Conservation (phyloP, 176 grass and related monocot species). For the Hordeum vulgare region MorexV3_pseudomolecules_assembly NC_058518.1:475527293-475527792, state of each 20-base stretch:
- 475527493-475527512: background rate
- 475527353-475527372: constrained; percentile 91
- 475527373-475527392: constrained; percentile 92
- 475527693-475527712: constrained; percentile 5
- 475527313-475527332: constrained; percentile 93
- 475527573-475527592: constrained; percentile 52
- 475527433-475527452: constrained; percentile 7
- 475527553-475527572: constrained; percentile 2
- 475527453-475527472: constrained; percentile 64
- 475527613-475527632: constrained; percentile 92
- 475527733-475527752: constrained; percentile 87
- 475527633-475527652: constrained; percentile 69
- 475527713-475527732: background rate
- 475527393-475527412: constrained; percentile 38
- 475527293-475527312: constrained; percentile 95
- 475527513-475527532: background rate
- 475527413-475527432: constrained; percentile 39
- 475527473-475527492: constrained; percentile 90
- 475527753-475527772: constrained; percentile 78
- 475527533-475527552: background rate
- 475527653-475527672: constrained; percentile 64
- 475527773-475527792: constrained; percentile 91
- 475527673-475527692: background rate
- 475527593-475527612: constrained; percentile 82
- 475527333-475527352: constrained; percentile 90